A percentile compares a stretch with the other conserved stretches of the same genome.
phyloP scores from a whole-genome alignment of 2,329 filamentous ascomycete species.

The Eutypella sp. region DNA sequence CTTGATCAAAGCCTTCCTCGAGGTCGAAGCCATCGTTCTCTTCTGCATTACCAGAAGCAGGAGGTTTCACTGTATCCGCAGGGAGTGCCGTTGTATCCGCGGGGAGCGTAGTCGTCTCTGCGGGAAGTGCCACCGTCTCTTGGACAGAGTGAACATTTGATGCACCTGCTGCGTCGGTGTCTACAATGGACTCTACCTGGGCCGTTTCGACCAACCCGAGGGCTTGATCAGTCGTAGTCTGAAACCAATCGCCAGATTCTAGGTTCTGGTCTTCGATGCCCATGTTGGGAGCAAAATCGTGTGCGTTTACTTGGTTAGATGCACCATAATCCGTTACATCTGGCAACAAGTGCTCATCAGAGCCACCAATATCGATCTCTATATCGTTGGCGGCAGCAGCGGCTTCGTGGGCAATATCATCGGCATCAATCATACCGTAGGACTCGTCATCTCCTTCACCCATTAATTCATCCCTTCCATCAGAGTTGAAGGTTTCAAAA shows the following conservation, averaged over 20 bases:
- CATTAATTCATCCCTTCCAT: slow-evolving; percentile 29
- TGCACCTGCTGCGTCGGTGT: slow-evolving; percentile 2
- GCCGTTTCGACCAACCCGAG: slow-evolving; percentile 1
- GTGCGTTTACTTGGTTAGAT: slow-evolving; percentile 16
- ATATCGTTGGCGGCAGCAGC: slow-evolving; percentile 21
- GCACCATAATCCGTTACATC: slow-evolving; percentile 7
- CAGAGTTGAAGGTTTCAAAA: slow-evolving; percentile 27
- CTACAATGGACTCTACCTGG: slow-evolving; percentile 7
- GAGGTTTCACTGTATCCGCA: neutral
- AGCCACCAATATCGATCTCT: slow-evolving; percentile 26
- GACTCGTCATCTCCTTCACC: slow-evolving; percentile 28
- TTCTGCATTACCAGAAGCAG: neutral
- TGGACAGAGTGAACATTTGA: slow-evolving; percentile 1
- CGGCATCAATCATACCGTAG: slow-evolving; percentile 28
- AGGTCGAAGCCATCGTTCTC: neutral
- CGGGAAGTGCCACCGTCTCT: slow-evolving; percentile 1
- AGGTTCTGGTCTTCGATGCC: slow-evolving; percentile 10
- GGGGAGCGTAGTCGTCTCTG: neutral
- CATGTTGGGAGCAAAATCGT: slow-evolving; percentile 17
- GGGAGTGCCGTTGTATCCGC: slow-evolving; percentile 1
- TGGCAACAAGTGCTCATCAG: slow-evolving; percentile 23
- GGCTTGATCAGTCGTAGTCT: slow-evolving; percentile 7
- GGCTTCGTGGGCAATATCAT: slow-evolving; percentile 20
- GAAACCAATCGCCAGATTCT: slow-evolving; percentile 10
- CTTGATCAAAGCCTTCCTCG: neutral